Evolutionary conservation across 177 flowering plant genomes (phyloP).

Genomic region (Vitis hybrid): DNA sequence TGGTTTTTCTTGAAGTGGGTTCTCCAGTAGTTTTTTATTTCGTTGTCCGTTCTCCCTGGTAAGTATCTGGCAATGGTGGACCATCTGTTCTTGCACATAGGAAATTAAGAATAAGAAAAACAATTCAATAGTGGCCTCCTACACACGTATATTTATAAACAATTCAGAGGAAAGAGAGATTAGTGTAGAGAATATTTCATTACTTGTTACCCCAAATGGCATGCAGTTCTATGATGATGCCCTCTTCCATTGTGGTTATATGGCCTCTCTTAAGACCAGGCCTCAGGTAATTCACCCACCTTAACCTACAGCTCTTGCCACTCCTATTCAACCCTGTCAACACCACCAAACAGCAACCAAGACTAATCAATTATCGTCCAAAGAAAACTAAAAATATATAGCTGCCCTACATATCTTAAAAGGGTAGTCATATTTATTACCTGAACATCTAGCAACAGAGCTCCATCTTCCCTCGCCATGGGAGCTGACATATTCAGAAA

Average conservation of each 20-base stretch:
- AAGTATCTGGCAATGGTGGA: slow-evolving; percentile 53
- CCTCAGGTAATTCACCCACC: slow-evolving; percentile 71
- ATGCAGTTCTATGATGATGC: slow-evolving; percentile 56
- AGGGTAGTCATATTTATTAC: slow-evolving; percentile 15
- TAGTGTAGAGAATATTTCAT: neutral
- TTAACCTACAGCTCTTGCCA: slow-evolving; percentile 64
- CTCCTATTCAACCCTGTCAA: slow-evolving; percentile 54
- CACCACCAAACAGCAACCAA: too few relatives aligned
- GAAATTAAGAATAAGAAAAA: neutral
- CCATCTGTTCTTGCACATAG: slow-evolving; percentile 32
- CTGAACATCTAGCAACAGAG: slow-evolving; percentile 39
- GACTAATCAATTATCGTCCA: neutral
- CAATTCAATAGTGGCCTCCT: neutral
- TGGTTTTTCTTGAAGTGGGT: slow-evolving; percentile 45
- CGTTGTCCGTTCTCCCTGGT: slow-evolving; percentile 61
- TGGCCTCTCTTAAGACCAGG: slow-evolving; percentile 74
- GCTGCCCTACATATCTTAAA: neutral
- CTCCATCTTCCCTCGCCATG: slow-evolving; percentile 65
- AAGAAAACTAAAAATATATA: neutral
- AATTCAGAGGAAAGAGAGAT: neutral
- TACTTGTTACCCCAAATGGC: slow-evolving; percentile 69
- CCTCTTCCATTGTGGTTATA: slow-evolving; percentile 56
- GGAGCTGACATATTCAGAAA: slow-evolving; percentile 35
- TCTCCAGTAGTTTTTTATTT: slow-evolving; percentile 62
- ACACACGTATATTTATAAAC: neutral